Evolutionary conservation across 192 early-diverging fungal genomes (phyloP), one percentile per base, ranked within the genome.

Genomic region (Coemansia sp.): DNA sequence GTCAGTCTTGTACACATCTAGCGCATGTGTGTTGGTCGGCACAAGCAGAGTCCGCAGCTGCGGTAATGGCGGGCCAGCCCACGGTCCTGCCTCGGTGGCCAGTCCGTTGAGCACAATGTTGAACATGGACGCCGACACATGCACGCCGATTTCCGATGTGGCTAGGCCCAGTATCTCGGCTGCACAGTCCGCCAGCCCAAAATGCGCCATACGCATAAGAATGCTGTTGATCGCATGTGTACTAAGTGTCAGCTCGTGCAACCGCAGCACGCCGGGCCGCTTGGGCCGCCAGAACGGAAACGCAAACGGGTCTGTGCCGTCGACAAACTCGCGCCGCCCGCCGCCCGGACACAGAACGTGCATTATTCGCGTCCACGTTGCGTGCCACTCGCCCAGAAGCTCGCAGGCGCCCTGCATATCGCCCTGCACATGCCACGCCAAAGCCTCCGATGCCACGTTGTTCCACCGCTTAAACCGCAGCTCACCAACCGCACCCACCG

Each of bases 391-490:
- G 10, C 39, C 56, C 25, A 80, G 22, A 12, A 77, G 22, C 9
- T 22, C 43, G 69, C 66, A 72, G 0, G 72, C 67, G 12, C 49
- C 60, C 16, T 29, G 47, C 25, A 69, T 39, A 16, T 12, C 52
- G 27, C 26, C 11, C 16, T 38, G 57, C 14, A 55, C 54, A 11
- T 21, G 48, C 59, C 63, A 59, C 19, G 59, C 50, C 3, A 57
- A 5, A 8, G 52, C 64, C 31, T 65, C 62, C 61, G 77, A 80
- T 6, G 71, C 71, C 7, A 80, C 71, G 53, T 80, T 67, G 64
- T 68, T 71, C 77, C 77, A 80, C 37, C 77, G 64, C 64, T 74
- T 80, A 53, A 80, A 71, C 51, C 61, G 64, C 64, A 79, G 65
- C 49, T 79, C 71, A 22, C 53, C 41, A 6, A 62, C 6, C 17